A percentile compares a stretch with the other conserved stretches of the same genome.
phyloP scores from a whole-genome alignment of 495 filamentous ascomycete species.

The Saxispiralis lemnorum region DNA sequence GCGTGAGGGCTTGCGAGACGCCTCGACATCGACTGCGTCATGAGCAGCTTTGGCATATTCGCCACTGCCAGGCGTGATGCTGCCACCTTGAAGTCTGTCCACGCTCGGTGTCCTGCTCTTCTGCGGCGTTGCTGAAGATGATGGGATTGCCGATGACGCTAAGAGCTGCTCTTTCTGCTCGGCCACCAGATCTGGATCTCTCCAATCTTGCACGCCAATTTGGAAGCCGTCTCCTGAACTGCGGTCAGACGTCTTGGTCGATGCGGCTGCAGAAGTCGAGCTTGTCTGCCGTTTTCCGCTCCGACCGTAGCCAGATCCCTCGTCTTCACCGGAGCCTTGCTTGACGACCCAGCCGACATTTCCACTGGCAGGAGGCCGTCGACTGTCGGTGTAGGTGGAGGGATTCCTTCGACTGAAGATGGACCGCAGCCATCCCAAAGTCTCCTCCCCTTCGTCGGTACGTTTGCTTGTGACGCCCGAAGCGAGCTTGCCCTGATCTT shows the following conservation, averaged over 20 bases:
- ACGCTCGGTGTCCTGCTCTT: slow-evolving; percentile 23
- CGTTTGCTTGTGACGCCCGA: not conserved
- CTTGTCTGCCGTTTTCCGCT: slow-evolving; percentile 7
- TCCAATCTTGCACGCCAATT: slow-evolving; percentile 89
- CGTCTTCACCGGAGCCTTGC: slow-evolving; percentile 44
- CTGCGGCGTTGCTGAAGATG: slow-evolving; percentile 8
- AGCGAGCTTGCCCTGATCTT: not conserved
- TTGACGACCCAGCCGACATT: slow-evolving; percentile 59
- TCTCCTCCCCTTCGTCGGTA: not conserved
- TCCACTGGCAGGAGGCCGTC: slow-evolving; percentile 66
- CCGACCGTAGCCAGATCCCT: not conserved
- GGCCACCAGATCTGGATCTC: slow-evolving; percentile 60
- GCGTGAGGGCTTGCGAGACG: slow-evolving; percentile 17
- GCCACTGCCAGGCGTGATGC: slow-evolving; percentile 60
- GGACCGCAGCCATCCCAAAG: slow-evolving; percentile 36
- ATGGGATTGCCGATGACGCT: slow-evolving; percentile 8
- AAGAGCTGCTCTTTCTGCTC: slow-evolving; percentile 14
- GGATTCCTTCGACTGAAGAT: slow-evolving; percentile 25
- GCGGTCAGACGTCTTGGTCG: slow-evolving; percentile 13
- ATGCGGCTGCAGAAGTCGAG: slow-evolving; percentile 11
- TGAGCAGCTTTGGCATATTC: slow-evolving; percentile 39
- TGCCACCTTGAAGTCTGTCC: slow-evolving; percentile 40
- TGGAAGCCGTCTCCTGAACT: slow-evolving; percentile 49
- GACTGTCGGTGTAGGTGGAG: slow-evolving; percentile 33
- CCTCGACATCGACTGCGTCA: slow-evolving; percentile 26